These are phyloP conservation scores for Solanum clarkiae DNA, from an alignment of 257 asterid species.

Conservation along the genomic window DNA sequence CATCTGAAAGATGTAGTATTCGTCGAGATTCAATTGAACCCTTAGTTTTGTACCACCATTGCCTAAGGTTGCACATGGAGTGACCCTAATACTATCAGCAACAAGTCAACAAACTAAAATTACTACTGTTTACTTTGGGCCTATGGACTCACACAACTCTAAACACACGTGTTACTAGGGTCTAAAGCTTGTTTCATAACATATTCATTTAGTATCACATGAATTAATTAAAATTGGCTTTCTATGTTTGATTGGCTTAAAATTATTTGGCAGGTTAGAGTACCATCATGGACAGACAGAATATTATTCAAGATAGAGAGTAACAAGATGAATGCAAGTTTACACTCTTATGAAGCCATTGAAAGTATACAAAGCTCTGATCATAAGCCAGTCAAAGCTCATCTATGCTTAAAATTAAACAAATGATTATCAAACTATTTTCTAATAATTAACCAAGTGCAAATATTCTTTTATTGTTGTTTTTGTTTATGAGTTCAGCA, in stretches of 20 bases:
- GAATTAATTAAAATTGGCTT: background rate
- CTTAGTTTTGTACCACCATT: background rate
- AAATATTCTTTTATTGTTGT: background rate
- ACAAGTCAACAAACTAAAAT: background rate
- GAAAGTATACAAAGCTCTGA: conserved; percentile 47
- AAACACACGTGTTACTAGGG: background rate
- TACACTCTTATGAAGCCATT: conserved; percentile 50
- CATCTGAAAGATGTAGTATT: background rate
- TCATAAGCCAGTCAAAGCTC: conserved; percentile 67
- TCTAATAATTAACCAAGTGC: background rate
- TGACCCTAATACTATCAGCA: background rate
- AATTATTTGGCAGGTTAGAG: conserved; percentile 33
- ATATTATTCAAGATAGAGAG: conserved; percentile 46
- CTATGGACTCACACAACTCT: background rate
- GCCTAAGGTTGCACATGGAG: background rate
- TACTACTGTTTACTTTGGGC: background rate
- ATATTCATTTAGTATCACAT: background rate
- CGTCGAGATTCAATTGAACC: background rate
- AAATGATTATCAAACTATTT: background rate
- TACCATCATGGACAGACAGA: conserved; percentile 80
- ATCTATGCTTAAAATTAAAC: conserved; percentile 40
- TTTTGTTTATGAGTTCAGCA: background rate
- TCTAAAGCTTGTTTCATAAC: background rate
- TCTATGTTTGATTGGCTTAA: too few species aligned
- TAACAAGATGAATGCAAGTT: conserved; percentile 22